Base-by-base conservation (phyloP, 495 filamentous ascomycete genomes). In the Lentithecium fluviatile region DNA sequence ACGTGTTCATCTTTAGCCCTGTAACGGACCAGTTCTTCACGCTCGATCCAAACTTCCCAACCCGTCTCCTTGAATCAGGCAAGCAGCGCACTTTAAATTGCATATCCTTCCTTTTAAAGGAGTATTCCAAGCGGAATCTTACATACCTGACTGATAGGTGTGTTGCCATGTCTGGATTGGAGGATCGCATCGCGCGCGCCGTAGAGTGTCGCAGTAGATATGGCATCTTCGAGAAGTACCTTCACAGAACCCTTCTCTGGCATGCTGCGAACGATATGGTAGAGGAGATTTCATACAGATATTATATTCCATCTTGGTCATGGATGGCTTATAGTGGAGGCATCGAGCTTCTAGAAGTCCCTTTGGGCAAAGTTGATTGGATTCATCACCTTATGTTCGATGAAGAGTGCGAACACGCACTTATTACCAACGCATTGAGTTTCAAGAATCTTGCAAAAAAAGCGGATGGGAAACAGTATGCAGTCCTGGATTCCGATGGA, bases 191-290 rank as follows among this genome's bases (percentile, higher is more conserved):
- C 47, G 43, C 42, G 23, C 21, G 29, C 43, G 54, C 54, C 29
- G 6, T 47, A 48, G 29, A 48, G 21, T 57, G 54, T 47, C 23
- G 29, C n/a, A 47, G 54, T 17, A 46, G 54, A 46, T 57, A 57
- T 38, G 54, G 54, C 21, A 57, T 57, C 24, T 57, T 57, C 29
- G 2, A 57, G 54, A 21, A 36, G 42, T 57, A 57, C 23, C 37
- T 47, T 46, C 43, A 57, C 37, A 46, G 54, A 42, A 57, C 47
- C 37, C 54, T 57, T 23, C 54, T 57, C 38, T 57, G 54, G 54
- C 5, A 57, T 13, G 17, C 38, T 40, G 25, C 21, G 8, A 29
- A 48, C 25, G 23, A 37, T 13, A 48, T 34, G 34, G 23, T 45
- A 32, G 34, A 57, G 19, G 36, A 56, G 52, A 56, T 56, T 4